Evolutionary conservation across 495 filamentous ascomycete genomes (phyloP), one percentile per base, ranked within the genome.

Genomic region (Pseudoneurospora amorphoporcata): DNA sequence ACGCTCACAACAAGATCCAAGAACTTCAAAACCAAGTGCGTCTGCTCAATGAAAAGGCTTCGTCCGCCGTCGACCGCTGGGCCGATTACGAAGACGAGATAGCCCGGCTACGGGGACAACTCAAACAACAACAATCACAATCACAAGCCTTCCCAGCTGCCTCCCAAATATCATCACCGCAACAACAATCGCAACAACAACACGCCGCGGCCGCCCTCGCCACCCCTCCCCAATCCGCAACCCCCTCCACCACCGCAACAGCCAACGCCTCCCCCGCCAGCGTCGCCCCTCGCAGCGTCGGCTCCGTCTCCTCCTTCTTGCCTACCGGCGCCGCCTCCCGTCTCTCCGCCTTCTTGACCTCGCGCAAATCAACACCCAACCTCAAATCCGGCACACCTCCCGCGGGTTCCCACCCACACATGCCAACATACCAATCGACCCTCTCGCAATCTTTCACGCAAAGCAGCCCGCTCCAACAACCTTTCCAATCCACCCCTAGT

Each of bases 31-130:
- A 88, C 68, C 93, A 98, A 78, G 88, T 97, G 14, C 83, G 83
- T 9, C 82, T 87, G 38, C 83, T 98, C 71, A 96, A 90, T 72
- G 84, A 89, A 70, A 96, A 94, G 80, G 92, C 92, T 43, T 87
- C 89, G 0, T 86, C 90, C 40, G 92, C 94, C 76, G 88, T 86
- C 72, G 90, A 94, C 83, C 92, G 93, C 84, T 90, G 94, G 81
- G 92, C 94, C 78, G 92, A 97, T 83, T 97, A 97, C 87, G 95
- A 99, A 87, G 92, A 96, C 79, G 93, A 97, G 82, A 82, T 97
- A 8, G 87, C 86, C 72, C 86, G 86, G 40, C 86, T 94, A 70
- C 89, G 90, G 75, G 79, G 87, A 74, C 84, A 82, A 70, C 78
- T 74, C 61, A 75, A 76, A 69, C 42, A 43, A 17, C n/a, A 53